phyloP scores from a whole-genome alignment of 2,329 filamentous ascomycete species.

The Arthrobotrys iridis region DNA sequence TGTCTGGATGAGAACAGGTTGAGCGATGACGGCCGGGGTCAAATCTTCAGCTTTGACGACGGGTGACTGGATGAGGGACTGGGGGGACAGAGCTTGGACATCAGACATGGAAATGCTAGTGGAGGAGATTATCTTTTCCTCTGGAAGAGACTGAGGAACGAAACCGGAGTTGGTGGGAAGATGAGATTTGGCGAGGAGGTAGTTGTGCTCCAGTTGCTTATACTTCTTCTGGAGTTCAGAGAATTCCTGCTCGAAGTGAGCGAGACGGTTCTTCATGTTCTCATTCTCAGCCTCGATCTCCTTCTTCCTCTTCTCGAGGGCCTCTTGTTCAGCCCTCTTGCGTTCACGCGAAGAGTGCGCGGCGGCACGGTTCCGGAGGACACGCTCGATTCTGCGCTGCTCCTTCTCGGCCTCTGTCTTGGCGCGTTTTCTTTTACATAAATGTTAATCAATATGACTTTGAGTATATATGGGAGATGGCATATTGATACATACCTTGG shows the following conservation, averaged over 20 bases:
- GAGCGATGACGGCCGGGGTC: slow-evolving; percentile 15
- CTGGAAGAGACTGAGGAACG: slow-evolving; percentile 47
- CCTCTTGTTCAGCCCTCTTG: slow-evolving; percentile 88
- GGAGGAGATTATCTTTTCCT: slow-evolving; percentile 40
- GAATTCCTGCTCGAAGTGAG: slow-evolving; percentile 69
- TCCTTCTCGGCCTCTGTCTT: slow-evolving; percentile 99
- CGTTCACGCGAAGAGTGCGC: slow-evolving; percentile 96
- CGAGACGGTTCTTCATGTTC: slow-evolving; percentile 73
- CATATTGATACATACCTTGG: slow-evolving; percentile 72
- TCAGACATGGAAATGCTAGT: slow-evolving; percentile 55
- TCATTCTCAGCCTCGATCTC: slow-evolving; percentile 76
- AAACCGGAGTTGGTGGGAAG: slow-evolving; percentile 46
- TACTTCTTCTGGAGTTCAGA: slow-evolving; percentile 66
- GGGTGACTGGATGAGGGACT: slow-evolving; percentile 54
- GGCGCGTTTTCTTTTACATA: slow-evolving; percentile 78
- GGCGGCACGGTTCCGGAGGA: slow-evolving; percentile 93
- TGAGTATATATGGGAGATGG: background rate
- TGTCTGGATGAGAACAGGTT: slow-evolving; percentile 71
- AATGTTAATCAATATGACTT: slow-evolving; percentile 58
- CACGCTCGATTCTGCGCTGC: slow-evolving; percentile 94
- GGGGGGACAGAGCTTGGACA: slow-evolving; percentile 54
- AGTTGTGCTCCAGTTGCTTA: slow-evolving; percentile 62
- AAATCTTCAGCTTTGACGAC: slow-evolving; percentile 51
- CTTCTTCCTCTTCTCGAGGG: slow-evolving; percentile 74
- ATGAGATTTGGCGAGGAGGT: slow-evolving; percentile 54